phyloP scores from a whole-genome alignment of 352 stramenopile genomes.

The Halophytophthora polymorphica region DNA sequence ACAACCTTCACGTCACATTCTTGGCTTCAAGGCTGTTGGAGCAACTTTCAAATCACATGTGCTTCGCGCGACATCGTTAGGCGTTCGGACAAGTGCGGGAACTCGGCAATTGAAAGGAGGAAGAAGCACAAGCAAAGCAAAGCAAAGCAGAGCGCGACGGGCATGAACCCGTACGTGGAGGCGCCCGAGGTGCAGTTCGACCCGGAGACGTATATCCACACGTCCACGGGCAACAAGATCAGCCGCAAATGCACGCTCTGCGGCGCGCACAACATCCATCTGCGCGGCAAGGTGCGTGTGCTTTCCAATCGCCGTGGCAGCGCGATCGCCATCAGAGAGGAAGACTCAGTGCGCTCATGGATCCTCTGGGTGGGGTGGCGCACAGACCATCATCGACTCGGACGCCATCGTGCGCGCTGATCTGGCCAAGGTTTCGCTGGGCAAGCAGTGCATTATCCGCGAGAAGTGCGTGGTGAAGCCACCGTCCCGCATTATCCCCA shows the following conservation, averaged over 20 bases:
- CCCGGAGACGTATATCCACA: conserved; percentile 62
- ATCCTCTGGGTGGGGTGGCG: not conserved
- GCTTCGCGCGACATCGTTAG: no score
- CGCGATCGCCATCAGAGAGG: not conserved
- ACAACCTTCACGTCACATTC: no score
- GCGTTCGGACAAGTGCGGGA: no score
- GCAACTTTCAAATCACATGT: no score
- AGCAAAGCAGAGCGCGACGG: no score
- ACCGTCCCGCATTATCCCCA: conserved; percentile 52
- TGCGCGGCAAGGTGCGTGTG: conserved; percentile 57
- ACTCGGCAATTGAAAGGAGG: no score
- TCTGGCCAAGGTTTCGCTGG: conserved; percentile 79
- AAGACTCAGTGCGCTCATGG: not conserved
- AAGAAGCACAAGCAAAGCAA: no score
- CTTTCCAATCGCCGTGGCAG: not conserved
- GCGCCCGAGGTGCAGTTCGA: conserved; percentile 47
- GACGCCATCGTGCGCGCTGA: conserved; percentile 75
- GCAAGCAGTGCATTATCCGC: conserved; percentile 77
- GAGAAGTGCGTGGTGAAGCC: conserved; percentile 72
- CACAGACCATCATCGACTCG: conserved; percentile 67
- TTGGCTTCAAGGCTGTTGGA: no score
- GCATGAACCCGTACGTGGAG: conserved; percentile 64
- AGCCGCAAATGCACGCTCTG: conserved; percentile 62
- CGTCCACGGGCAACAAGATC: conserved; percentile 68
- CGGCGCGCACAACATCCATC: conserved; percentile 67